A percentile compares a stretch with the other conserved stretches of the same genome.
These are phyloP conservation scores for Linum lewisii DNA, from an alignment of 345 rosid genomes.

Conservation along the genomic window DNA sequence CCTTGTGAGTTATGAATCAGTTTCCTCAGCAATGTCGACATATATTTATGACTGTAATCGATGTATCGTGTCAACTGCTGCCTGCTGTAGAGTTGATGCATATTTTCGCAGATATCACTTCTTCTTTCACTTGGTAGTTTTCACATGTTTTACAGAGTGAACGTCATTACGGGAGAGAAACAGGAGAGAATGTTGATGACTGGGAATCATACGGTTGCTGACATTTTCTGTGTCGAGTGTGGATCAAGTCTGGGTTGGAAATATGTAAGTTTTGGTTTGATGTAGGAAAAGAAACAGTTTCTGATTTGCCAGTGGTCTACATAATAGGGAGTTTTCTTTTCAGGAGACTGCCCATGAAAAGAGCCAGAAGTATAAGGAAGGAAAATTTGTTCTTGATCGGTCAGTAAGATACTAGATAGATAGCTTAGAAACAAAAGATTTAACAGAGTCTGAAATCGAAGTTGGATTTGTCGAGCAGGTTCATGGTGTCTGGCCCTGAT, in stretches of 20 bases:
- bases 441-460: not conserved
- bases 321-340: constrained; percentile 23
- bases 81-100: no score
- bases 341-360: constrained; percentile 89
- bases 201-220: constrained; percentile 81
- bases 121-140: not conserved
- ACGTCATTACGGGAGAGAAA: constrained; percentile 52
- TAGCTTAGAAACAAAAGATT: not conserved
- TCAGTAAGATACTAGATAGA: constrained; percentile 30
- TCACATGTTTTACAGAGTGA: constrained; percentile 50
- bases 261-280: constrained; percentile 56
- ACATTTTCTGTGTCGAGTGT: constrained; percentile 88
- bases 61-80: no score
- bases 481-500: constrained; percentile 80
- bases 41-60: not conserved
- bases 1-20: no score
- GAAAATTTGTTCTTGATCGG: constrained; percentile 89
- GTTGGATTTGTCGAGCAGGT: constrained; percentile 41
- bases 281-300: constrained; percentile 4
- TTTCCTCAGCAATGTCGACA: no score
- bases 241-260: constrained; percentile 97
- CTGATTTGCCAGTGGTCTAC: constrained; percentile 7
- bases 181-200: constrained; percentile 89
- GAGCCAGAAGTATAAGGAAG: constrained; percentile 96
- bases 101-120: not conserved